These are phyloP conservation scores for Crepidotus variabilis DNA, from an alignment of 768 basidiomycete genomes.

Conservation along the genomic window DNA sequence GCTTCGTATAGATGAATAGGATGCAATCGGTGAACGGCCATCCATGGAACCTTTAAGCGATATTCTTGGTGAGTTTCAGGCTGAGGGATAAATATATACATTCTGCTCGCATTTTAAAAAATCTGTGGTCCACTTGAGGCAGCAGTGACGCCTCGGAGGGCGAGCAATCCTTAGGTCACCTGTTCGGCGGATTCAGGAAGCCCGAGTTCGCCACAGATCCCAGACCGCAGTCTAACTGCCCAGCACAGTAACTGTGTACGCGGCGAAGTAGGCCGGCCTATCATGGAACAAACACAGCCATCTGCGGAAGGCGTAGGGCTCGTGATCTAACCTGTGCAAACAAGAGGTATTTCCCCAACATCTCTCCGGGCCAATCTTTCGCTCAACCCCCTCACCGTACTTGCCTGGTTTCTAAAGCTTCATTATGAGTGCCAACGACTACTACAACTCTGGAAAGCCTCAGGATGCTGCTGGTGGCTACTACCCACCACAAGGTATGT, in stretches of 20 bases:
- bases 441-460: constrained; percentile 51
- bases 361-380: constrained; percentile 10
- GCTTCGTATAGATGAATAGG: too few species aligned
- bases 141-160: too few species aligned
- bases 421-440: constrained; percentile 71
- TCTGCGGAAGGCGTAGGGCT: constrained; percentile 1
- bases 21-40: too few species aligned
- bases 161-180: too few species aligned
- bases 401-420: background rate
- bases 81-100: too few species aligned
- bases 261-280: background rate
- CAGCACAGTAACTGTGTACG: background rate
- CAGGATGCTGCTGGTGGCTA: constrained; percentile 44
- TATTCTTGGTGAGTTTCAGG: too few species aligned
- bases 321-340: constrained; percentile 29
- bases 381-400: background rate
- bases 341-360: constrained; percentile 19
- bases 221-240: background rate
- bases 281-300: background rate
- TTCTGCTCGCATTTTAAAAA: too few species aligned
- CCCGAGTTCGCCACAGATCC: too few species aligned
- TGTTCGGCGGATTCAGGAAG: too few species aligned
- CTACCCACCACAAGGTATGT: constrained; percentile 35
- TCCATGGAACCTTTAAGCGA: too few species aligned
- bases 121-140: too few species aligned